These are phyloP conservation scores for Eucalyptus albens DNA, from an alignment of 345 rosid genomes.

Conservation along the genomic window DNA sequence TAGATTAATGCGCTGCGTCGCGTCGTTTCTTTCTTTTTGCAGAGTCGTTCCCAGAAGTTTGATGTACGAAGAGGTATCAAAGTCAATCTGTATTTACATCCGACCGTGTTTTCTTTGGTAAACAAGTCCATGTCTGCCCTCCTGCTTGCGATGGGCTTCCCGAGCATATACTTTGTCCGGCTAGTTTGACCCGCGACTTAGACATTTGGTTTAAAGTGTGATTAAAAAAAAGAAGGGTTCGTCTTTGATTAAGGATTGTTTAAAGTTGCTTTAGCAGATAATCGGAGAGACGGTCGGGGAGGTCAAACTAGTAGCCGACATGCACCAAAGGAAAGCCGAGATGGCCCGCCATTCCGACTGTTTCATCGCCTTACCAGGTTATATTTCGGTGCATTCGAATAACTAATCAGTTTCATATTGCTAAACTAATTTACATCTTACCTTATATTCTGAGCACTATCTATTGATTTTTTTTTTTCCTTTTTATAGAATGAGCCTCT, in stretches of 20 bases:
- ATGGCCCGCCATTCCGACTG: conserved; percentile 45
- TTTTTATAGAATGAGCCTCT: background rate
- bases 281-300: conserved; percentile 58
- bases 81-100: background rate
- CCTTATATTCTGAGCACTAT: background rate
- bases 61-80: conserved; percentile 74
- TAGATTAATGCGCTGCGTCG: background rate
- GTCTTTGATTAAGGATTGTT: background rate
- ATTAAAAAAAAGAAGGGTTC: background rate
- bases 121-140: background rate
- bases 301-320: conserved; percentile 29
- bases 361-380: conserved; percentile 37
- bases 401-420: background rate
- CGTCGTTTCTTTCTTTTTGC: background rate
- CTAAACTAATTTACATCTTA: background rate
- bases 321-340: conserved; percentile 41
- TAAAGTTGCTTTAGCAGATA: conserved; percentile 13
- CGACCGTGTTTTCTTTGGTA: background rate
- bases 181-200: background rate
- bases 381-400: background rate
- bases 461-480: background rate
- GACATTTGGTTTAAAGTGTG: background rate
- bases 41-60: conserved; percentile 85
- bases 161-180: background rate
- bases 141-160: background rate